A percentile compares a stretch with the other conserved stretches of the same genome.
Evolutionary conservation across 2,329 filamentous ascomycete species (phyloP).

Genomic region (Colletotrichum truncatum): DNA sequence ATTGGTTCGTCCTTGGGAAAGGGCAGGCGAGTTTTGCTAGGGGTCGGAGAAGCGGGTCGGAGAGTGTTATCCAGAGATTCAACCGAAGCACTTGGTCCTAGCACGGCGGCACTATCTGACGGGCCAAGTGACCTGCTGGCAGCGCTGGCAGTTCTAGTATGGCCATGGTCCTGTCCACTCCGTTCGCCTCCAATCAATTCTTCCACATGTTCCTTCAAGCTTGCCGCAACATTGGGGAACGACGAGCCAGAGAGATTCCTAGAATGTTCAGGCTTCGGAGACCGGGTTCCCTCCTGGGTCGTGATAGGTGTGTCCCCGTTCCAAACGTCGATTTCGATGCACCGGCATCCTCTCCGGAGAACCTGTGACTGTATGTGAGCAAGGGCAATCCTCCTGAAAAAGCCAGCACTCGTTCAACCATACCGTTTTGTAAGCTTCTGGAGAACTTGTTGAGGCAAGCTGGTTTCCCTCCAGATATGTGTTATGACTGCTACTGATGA

Average conservation of each 20-base stretch:
- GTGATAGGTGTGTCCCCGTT: constrained; percentile 67
- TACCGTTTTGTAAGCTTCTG: constrained; percentile 81
- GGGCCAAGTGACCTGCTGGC: constrained; percentile 41
- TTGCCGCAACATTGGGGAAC: constrained; percentile 54
- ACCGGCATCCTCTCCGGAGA: constrained; percentile 81
- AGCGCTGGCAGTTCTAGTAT: constrained; percentile 51
- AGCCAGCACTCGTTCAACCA: constrained; percentile 39
- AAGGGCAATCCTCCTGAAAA: neutral
- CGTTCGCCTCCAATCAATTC: constrained; percentile 38
- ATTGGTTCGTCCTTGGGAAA: constrained; percentile 71
- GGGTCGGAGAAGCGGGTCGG: constrained; percentile 33
- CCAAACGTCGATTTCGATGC: constrained; percentile 96
- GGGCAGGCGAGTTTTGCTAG: constrained; percentile 37
- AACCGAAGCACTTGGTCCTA: constrained; percentile 45
- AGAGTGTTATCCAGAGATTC: constrained; percentile 34
- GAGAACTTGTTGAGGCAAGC: constrained; percentile 78
- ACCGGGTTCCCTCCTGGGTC: constrained; percentile 43
- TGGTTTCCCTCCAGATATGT: constrained; percentile 92
- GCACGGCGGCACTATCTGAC: constrained; percentile 32
- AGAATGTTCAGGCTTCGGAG: constrained; percentile 53
- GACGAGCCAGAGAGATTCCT: constrained; percentile 57
- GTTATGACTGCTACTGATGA: constrained; percentile 94
- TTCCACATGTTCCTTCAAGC: constrained; percentile 46
- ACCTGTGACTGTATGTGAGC: constrained; percentile 55
- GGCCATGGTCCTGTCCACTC: constrained; percentile 34